Base-by-base conservation (phyloP, 306 rosid species). In the Quercus glauca region DNA sequence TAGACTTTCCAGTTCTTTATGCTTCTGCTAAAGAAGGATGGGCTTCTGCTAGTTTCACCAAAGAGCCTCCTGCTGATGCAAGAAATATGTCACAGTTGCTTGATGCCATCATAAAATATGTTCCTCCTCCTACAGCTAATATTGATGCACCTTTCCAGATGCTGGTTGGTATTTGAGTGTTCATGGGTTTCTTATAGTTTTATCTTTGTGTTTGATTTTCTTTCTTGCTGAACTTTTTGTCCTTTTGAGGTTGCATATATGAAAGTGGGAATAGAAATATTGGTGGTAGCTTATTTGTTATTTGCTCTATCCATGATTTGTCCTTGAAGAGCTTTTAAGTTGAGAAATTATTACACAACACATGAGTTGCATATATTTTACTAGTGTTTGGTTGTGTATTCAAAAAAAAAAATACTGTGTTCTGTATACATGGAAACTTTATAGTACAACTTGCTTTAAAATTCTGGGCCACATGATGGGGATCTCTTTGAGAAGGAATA, bases 1-100 rank as follows among this genome's bases (percentile, higher is more conserved):
- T 95, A 56, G 99, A 95, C 86, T 95, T 95, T 80, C 98, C 99
- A 11, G 99, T 92, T 87, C 90, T 95, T 58, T 95, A 95, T 85
- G 97, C 98, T 76, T 95, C 99, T 82, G 99, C 99, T 77, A 95
- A 93, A 87, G 99, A 95, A 83, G 99, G 99, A 83, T 95, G 99
- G 99, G 93, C 98, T 58, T 91, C 99, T 11, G 79, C 84, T 76
- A 81, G 87, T 41, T 92, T 84, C 86, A 95, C 98, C 76, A 95
- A 91, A 88, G 92, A 91, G 75, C 99, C 98, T 78, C 96, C 96
- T 56, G 91, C 76, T 21, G 96, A 95, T 80, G 85, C 82, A 26
- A 95, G 73, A 86, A 91, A 95, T 77, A 95, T 95, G 99, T 86
- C 99, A 63, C 86, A 85, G 68, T 86, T 95, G 83, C 99, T 95